Conservation (phyloP, 805 yeast species). For the Ogataea parapolymorpha region DNA sequence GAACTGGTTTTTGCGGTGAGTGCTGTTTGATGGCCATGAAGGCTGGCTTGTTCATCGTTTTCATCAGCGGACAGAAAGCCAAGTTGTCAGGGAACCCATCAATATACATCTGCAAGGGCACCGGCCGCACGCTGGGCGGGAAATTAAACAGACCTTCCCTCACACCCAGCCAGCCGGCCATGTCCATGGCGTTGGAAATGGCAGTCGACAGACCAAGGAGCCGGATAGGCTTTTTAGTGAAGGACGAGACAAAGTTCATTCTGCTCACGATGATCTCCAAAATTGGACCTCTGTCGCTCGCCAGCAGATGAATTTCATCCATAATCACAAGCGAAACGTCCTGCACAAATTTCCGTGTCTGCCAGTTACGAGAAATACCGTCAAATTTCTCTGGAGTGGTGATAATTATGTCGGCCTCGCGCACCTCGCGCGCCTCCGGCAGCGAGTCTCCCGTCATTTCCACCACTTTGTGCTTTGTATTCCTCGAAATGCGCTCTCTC, state of each 20-base stretch:
- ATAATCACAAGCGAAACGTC: constrained; percentile 71
- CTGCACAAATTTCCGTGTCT: constrained; percentile 71
- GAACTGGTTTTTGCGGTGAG: constrained; percentile 79
- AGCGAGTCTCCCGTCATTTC: constrained; percentile 82
- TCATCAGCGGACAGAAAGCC: constrained; percentile 82
- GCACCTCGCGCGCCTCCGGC: constrained; percentile 65
- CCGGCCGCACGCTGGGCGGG: constrained; percentile 80
- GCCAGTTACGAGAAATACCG: constrained; percentile 87
- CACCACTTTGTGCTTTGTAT: constrained; percentile 53
- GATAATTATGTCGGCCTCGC: constrained; percentile 69
- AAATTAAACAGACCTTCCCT: constrained; percentile 73
- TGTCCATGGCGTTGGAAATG: constrained; percentile 78
- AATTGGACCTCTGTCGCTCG: constrained; percentile 84
- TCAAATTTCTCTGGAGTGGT: constrained; percentile 88
- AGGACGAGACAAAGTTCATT: constrained; percentile 67
- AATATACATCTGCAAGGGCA: constrained; percentile 81
- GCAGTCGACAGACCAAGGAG: constrained; percentile 81
- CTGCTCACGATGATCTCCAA: constrained; percentile 87
- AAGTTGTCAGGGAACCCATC: constrained; percentile 82
- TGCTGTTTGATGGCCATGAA: constrained; percentile 90
- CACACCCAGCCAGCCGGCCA: constrained; percentile 83
- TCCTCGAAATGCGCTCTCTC: constrained; percentile 49
- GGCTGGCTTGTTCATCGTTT: constrained; percentile 85
- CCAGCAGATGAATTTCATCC: constrained; percentile 83
- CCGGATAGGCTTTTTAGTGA: constrained; percentile 58